phyloP scores from a whole-genome alignment of 1,284 basidiomycete genomes.

The Polyporus tsugae region DNA sequence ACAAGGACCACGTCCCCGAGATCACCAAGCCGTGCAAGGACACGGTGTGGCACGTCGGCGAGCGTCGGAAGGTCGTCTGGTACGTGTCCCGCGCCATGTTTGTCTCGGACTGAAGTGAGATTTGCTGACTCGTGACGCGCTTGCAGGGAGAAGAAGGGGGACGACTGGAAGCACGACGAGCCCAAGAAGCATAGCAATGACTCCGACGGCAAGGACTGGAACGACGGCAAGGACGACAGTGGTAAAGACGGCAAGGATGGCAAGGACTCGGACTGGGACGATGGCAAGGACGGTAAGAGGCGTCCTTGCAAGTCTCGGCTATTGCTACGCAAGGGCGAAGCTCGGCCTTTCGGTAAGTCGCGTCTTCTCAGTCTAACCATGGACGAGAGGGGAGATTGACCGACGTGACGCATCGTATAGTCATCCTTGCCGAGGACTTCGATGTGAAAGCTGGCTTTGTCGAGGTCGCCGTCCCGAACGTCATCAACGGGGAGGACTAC shows the following conservation, averaged over 20 bases:
- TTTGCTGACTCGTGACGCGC: background rate
- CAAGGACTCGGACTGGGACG: background rate
- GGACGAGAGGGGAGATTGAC: background rate
- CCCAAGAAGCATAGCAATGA: background rate
- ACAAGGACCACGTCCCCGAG: background rate
- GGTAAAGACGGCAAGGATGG: background rate
- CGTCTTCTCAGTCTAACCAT: background rate
- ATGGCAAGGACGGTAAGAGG: background rate
- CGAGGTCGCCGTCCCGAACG: background rate
- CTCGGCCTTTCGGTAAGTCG: background rate
- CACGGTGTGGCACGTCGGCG: slow-evolving; percentile 5
- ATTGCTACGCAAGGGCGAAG: background rate
- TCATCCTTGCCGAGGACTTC: slow-evolving; percentile 3
- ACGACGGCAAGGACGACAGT: background rate
- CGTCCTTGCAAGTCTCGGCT: background rate
- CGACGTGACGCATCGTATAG: background rate
- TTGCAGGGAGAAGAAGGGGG: background rate
- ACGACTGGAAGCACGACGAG: background rate
- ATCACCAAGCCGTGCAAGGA: background rate
- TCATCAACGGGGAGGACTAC: background rate
- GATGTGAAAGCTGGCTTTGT: background rate
- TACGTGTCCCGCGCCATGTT: background rate
- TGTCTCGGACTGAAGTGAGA: too few species aligned
- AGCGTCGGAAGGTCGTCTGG: background rate
- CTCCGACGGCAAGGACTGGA: background rate